These are phyloP conservation scores for Fusarium sp. DNA, from an alignment of 2,329 filamentous ascomycete genomes.

Conservation along the genomic window DNA sequence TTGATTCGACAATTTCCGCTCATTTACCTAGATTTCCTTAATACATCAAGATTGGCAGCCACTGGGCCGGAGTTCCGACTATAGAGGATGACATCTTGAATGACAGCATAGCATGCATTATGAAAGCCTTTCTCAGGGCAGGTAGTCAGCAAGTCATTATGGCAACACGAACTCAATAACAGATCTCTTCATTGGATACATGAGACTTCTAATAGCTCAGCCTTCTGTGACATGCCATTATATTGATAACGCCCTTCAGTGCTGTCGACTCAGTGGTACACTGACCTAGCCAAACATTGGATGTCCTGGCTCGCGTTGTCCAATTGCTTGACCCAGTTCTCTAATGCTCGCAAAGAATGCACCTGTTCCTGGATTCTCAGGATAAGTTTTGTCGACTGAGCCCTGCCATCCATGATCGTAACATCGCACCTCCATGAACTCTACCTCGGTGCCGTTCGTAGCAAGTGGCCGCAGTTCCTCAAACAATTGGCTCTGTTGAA, in stretches of 20 bases:
- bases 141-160: neutral
- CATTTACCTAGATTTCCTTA: conserved; percentile 9
- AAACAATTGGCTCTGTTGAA: neutral
- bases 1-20: neutral
- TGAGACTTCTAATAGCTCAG: neutral
- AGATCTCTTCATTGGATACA: neutral
- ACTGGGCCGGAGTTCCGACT: neutral
- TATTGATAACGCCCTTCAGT: neutral
- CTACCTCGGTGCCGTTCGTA: neutral
- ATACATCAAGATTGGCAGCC: conserved; percentile 5
- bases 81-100: neutral
- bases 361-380: neutral
- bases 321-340: neutral
- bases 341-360: neutral
- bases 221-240: neutral
- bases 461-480: neutral
- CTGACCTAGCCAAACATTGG: neutral
- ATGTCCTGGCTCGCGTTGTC: neutral
- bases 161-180: neutral
- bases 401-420: conserved; percentile 25
- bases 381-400: conserved; percentile 6
- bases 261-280: neutral
- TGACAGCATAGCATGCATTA: neutral
- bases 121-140: neutral
- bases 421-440: conserved; percentile 13